Percentiles rank a stretch among this genome's conserved stretches.
These are phyloP conservation scores for Lactarius hatsudake DNA, from an alignment of 768 basidiomycete genomes.

Conservation along the genomic window DNA sequence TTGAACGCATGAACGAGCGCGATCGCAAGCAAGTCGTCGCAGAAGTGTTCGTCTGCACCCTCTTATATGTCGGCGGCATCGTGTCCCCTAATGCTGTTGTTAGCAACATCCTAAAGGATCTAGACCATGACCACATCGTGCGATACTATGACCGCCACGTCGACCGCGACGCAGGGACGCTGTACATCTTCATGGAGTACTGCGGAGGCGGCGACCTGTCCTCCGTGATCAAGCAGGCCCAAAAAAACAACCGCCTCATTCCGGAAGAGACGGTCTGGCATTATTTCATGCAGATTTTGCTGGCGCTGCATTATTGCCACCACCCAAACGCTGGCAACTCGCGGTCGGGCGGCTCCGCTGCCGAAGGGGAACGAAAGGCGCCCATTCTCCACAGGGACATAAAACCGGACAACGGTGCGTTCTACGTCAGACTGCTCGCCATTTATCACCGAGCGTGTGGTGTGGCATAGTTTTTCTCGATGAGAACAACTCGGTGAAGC, in stretches of 20 bases:
- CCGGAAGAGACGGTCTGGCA: slow-evolving; percentile 94
- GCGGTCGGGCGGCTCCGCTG: slow-evolving; percentile 43
- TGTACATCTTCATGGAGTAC: slow-evolving; percentile 99
- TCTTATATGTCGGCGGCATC: not conserved
- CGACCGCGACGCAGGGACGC: slow-evolving; percentile 84
- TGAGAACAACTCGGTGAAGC: slow-evolving; percentile 79
- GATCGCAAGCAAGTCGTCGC: slow-evolving; percentile 96
- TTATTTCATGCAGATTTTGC: slow-evolving; percentile 90
- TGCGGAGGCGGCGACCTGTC: slow-evolving; percentile 97
- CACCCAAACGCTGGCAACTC: slow-evolving; percentile 55
- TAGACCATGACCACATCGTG: slow-evolving; percentile 95
- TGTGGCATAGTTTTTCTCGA: slow-evolving; percentile 77
- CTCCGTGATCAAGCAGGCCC: slow-evolving; percentile 75
- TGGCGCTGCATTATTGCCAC: slow-evolving; percentile 91
- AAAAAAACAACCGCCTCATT: slow-evolving; percentile 65
- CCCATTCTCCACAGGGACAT: slow-evolving; percentile 93
- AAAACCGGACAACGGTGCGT: slow-evolving; percentile 94
- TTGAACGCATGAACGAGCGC: slow-evolving; percentile 93
- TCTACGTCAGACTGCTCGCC: too few relatives aligned
- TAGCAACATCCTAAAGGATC: slow-evolving; percentile 95
- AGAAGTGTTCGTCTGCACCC: slow-evolving; percentile 75
- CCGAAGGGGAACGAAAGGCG: slow-evolving; percentile 45
- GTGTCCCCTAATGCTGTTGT: not conserved
- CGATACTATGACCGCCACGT: slow-evolving; percentile 91
- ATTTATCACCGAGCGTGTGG: not conserved